These are phyloP conservation scores for Candida koratica DNA, from an alignment of 805 yeast species.

Conservation along the genomic window DNA sequence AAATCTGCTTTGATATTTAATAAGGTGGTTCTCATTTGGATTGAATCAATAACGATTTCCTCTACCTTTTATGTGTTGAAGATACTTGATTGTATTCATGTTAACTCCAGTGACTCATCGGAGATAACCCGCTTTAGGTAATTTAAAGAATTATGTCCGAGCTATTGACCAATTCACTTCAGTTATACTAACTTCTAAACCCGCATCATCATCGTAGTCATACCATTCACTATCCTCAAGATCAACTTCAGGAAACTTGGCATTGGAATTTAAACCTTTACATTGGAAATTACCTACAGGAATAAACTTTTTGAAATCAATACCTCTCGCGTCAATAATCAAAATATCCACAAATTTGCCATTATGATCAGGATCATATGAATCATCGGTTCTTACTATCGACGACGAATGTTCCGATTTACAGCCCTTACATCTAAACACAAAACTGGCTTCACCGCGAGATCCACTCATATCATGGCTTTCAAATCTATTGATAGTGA, in stretches of 20 bases:
- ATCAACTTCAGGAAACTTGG: slow-evolving; percentile 61
- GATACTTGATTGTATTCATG: slow-evolving; percentile 3
- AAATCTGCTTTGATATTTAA: slow-evolving; percentile 12
- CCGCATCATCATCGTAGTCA: slow-evolving; percentile 86
- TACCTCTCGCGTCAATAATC: slow-evolving; percentile 81
- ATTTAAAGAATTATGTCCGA: slow-evolving; percentile 12
- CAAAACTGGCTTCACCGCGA: slow-evolving; percentile 80
- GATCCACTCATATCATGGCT: slow-evolving; percentile 62
- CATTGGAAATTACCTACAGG: slow-evolving; percentile 64
- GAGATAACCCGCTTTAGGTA: background rate
- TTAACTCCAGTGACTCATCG: slow-evolving; percentile 2
- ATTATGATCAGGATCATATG: slow-evolving; percentile 38
- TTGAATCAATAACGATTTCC: background rate
- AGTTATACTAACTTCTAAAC: slow-evolving; percentile 74
- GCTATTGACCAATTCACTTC: slow-evolving; percentile 67
- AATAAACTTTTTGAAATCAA: slow-evolving; percentile 64
- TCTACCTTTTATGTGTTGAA: background rate
- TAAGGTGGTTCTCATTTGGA: slow-evolving; percentile 12
- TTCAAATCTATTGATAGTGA: slow-evolving; percentile 66
- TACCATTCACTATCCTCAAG: slow-evolving; percentile 85
- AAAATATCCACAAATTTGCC: slow-evolving; percentile 46
- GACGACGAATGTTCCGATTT: slow-evolving; percentile 37
- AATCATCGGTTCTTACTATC: slow-evolving; percentile 30
- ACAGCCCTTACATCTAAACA: slow-evolving; percentile 72
- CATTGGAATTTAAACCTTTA: slow-evolving; percentile 47